Evolutionary conservation across 148 eudicot species (phyloP).

Genomic region (Camellia granthamiana): DNA sequence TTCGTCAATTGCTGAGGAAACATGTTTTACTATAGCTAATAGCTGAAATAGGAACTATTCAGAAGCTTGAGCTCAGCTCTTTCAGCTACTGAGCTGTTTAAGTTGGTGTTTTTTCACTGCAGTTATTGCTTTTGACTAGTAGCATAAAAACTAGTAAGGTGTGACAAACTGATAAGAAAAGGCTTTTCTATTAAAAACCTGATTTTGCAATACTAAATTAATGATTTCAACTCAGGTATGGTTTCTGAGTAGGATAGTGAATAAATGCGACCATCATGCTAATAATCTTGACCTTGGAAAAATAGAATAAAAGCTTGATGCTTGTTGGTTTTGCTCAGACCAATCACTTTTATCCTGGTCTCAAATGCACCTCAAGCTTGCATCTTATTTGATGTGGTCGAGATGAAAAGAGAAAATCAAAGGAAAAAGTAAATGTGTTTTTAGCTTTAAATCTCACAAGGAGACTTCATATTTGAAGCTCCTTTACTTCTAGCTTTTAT

Average conservation of each 20-base stretch:
- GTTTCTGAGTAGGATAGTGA: too few species aligned
- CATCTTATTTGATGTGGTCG: background rate
- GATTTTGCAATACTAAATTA: background rate
- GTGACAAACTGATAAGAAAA: background rate
- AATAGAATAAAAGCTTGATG: background rate
- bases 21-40: background rate
- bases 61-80: background rate
- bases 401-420: background rate
- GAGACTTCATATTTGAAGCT: background rate
- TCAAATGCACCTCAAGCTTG: background rate
- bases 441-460: background rate
- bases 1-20: background rate
- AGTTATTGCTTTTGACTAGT: background rate
- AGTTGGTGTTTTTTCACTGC: background rate
- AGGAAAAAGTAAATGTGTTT: background rate
- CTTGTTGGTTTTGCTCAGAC: background rate
- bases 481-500: background rate
- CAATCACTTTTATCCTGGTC: background rate
- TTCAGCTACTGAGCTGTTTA: background rate
- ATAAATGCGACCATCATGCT: background rate
- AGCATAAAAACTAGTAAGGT: background rate
- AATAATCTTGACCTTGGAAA: background rate
- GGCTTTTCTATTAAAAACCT: too few species aligned
- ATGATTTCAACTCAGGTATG: background rate
- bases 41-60: conserved; percentile 3